These are phyloP conservation scores for Rosa multiflora DNA, from an alignment of 306 rosid species.

Conservation along the genomic window DNA sequence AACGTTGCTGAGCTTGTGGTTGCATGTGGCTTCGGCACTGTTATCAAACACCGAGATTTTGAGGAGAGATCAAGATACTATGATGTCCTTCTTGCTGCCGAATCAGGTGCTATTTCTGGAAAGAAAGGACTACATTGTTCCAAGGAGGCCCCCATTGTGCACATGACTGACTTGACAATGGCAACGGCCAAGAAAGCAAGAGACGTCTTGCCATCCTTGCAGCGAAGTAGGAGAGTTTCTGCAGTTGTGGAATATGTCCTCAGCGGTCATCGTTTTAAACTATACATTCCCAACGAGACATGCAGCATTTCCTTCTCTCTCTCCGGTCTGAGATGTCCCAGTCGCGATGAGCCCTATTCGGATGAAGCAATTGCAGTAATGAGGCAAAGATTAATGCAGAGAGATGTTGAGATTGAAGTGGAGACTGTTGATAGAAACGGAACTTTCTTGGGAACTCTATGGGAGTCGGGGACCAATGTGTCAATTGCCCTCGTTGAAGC, in stretches of 20 bases:
- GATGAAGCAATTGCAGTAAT: slow-evolving; percentile 88
- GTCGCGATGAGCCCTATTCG: slow-evolving; percentile 86
- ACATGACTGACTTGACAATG: slow-evolving; percentile 72
- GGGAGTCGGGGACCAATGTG: slow-evolving; percentile 78
- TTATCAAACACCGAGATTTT: slow-evolving; percentile 88
- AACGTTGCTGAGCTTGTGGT: slow-evolving; percentile 72
- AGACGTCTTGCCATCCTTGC: slow-evolving; percentile 84
- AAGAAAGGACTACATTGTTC: slow-evolving; percentile 87
- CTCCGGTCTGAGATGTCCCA: slow-evolving; percentile 92
- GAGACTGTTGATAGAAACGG: slow-evolving; percentile 94
- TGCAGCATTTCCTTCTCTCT: slow-evolving; percentile 86
- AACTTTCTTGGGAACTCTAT: slow-evolving; percentile 87
- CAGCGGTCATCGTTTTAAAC: slow-evolving; percentile 95
- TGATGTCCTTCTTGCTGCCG: slow-evolving; percentile 92
- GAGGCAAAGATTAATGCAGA: slow-evolving; percentile 96
- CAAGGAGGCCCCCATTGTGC: slow-evolving; percentile 91
- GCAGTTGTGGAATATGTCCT: slow-evolving; percentile 94
- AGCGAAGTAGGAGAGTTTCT: slow-evolving; percentile 74
- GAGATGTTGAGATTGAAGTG: slow-evolving; percentile 97
- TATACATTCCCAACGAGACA: slow-evolving; percentile 93
- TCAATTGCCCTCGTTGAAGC: slow-evolving; percentile 79
- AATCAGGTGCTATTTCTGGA: slow-evolving; percentile 70
- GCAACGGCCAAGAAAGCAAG: slow-evolving; percentile 71
- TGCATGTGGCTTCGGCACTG: slow-evolving; percentile 80
- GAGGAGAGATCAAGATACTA: slow-evolving; percentile 89